Percentiles rank a stretch among this genome's conserved stretches.
phyloP scores from a whole-genome alignment of 345 rosid species.

The Garcia nutans region DNA sequence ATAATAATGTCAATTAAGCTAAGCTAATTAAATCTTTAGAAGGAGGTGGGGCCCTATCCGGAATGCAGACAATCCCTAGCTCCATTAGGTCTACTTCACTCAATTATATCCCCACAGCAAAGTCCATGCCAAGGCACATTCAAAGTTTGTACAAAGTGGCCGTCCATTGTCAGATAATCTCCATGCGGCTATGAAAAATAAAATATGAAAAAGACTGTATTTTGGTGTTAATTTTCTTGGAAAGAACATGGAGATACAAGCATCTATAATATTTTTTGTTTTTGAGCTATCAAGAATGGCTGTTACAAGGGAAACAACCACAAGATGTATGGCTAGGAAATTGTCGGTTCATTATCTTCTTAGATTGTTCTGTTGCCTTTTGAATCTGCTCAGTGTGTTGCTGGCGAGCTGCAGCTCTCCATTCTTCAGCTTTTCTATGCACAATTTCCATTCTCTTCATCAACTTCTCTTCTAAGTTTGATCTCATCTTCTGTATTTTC shows the following conservation, averaged over 20 bases:
- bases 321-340: slow-evolving; percentile 49
- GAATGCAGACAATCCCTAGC: too few species aligned
- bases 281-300: slow-evolving; percentile 20
- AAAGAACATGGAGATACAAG: not conserved
- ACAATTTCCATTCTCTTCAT: slow-evolving; percentile 83
- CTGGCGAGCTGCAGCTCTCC: slow-evolving; percentile 63
- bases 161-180: not conserved
- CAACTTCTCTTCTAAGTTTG: slow-evolving; percentile 75
- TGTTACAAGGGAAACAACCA: slow-evolving; percentile 72
- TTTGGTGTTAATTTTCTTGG: not conserved
- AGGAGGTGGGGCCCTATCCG: too few species aligned
- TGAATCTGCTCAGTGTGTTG: slow-evolving; percentile 67
- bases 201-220: too few species aligned
- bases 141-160: not conserved
- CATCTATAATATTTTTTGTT: not conserved
- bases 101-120: too few species aligned
- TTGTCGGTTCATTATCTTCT: slow-evolving; percentile 43
- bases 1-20: too few species aligned
- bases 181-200: too few species aligned
- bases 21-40: too few species aligned
- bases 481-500: slow-evolving; percentile 89
- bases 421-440: slow-evolving; percentile 74
- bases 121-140: too few species aligned
- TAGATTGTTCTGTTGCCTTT: slow-evolving; percentile 42
- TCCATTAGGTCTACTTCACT: too few species aligned